Percentiles rank a stretch among this genome's conserved stretches.
phyloP scores from a whole-genome alignment of 257 asterid species.

The Penstemon davidsonii region DNA sequence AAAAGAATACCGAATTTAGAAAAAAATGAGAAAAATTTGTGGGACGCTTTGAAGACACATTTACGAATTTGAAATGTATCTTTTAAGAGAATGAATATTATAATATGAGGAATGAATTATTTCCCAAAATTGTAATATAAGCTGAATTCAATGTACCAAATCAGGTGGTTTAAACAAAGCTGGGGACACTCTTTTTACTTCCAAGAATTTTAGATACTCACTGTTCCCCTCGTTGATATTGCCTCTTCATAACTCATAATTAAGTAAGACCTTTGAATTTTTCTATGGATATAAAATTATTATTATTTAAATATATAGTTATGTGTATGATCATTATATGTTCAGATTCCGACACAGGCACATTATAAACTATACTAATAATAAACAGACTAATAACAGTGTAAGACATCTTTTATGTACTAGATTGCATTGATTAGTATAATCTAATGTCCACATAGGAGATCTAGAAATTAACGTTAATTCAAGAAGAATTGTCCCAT shows the following conservation, averaged over 20 bases:
- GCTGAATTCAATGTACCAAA: conserved; percentile 32
- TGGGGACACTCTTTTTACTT: conserved; percentile 19
- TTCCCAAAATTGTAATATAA: conserved; percentile 3
- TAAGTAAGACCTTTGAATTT: not conserved
- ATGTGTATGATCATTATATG: not conserved
- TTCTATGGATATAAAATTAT: not conserved
- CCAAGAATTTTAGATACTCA: conserved; percentile 36
- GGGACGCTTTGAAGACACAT: no score
- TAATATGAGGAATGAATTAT: conserved; percentile 1
- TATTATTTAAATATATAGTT: not conserved
- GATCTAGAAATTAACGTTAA: not conserved
- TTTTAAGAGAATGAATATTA: not conserved
- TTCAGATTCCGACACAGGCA: conserved; percentile 10
- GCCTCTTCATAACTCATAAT: not conserved
- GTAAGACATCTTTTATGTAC: not conserved
- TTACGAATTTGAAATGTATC: not conserved
- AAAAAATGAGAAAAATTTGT: no score
- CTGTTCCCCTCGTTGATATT: conserved; percentile 43
- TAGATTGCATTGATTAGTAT: not conserved
- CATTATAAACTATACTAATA: not conserved
- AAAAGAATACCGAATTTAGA: no score
- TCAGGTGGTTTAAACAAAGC: not conserved
- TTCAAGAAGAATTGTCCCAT: no score
- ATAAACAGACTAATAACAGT: not conserved
- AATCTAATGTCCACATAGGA: not conserved